A percentile compares a stretch with the other conserved stretches of the same genome.
These are phyloP conservation scores for Coffea humblotiana DNA, from an alignment of 305 asterid genomes.

Conservation along the genomic window DNA sequence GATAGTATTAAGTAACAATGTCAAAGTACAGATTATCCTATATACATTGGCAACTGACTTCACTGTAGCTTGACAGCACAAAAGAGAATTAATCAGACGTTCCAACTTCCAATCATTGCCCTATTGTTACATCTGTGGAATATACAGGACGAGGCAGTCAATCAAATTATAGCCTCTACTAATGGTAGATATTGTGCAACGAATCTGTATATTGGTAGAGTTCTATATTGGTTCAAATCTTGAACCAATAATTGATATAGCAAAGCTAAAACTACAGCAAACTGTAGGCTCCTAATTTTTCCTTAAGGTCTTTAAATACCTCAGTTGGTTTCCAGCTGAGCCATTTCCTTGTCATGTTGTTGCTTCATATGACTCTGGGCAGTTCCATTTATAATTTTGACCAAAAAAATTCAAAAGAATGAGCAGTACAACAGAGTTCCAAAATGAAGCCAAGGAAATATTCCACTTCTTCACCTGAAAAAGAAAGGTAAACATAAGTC, in stretches of 20 bases:
- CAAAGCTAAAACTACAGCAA: background rate
- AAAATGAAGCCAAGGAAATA: slow-evolving; percentile 21
- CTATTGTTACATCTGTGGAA: background rate
- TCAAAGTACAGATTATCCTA: background rate
- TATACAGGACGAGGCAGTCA: slow-evolving; percentile 3
- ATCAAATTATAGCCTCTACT: background rate
- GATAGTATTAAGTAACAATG: background rate
- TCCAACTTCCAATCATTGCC: background rate
- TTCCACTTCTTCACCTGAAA: slow-evolving; percentile 21
- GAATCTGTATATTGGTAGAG: slow-evolving; percentile 1
- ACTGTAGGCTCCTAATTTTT: background rate
- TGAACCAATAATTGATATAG: background rate
- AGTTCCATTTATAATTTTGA: slow-evolving; percentile 17
- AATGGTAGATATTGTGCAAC: background rate
- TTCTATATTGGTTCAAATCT: background rate
- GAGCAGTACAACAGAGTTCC: slow-evolving; percentile 19
- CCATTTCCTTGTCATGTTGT: slow-evolving; percentile 18
- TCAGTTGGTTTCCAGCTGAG: slow-evolving; percentile 5
- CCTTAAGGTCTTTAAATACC: background rate
- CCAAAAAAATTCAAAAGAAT: slow-evolving; percentile 21
- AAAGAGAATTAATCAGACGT: background rate
- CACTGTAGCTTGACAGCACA: background rate
- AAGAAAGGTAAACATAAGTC: background rate
- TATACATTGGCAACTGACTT: background rate
- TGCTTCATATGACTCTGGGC: slow-evolving; percentile 16